Base-by-base conservation (phyloP, 2,329 filamentous ascomycete species). In the Colletotrichum abscissum region DNA sequence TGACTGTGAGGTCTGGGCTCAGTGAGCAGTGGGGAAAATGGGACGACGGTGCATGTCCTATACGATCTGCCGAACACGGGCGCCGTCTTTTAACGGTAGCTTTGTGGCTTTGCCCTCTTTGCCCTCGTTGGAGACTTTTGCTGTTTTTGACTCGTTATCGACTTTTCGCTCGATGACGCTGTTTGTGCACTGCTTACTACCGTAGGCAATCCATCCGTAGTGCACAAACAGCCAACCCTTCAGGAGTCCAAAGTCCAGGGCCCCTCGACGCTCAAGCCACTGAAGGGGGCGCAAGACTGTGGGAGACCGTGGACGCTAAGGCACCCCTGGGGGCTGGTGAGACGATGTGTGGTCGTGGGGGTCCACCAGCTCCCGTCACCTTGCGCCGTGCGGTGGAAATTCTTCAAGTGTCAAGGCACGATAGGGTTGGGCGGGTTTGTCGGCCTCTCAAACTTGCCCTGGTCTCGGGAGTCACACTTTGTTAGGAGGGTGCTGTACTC, bases 51-150 rank as follows among this genome's bases (percentile, higher is more conserved):
- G 69, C 65, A 72, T 58, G 69, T 63, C 69, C 69, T 63, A 66
- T 46, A 66, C 58, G 69, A 72, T 72, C 69, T 69, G 42, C 65
- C 69, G 69, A 54, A 72, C 54, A 64, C 59, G 58, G 69, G 58
- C 69, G 38, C 65, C 69, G 58, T 72, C 69, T 46, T 42, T 38
- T 64, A 69, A 60, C 59, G 42, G 54, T 72, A 42, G 66, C 54
- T 63, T 55, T 22, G 59, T 59, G 65, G 69, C 69, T 69, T 59
- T 58, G 59, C 42, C 42, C 42, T 49, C 42, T n/a, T 49, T 49
- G 42, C 42, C 42, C 42, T 49, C 42, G 11, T 49, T 49, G 42
- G 42, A 22, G 42, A 11, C 30, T 49, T 49, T 49, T 22, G 19
- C 42, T 4, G 19, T 22, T 19, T 8, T 49, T 8, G 16, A n/a